phyloP scores from a whole-genome alignment of 176 grass and related monocot species.

The Zoysia pacifica region DNA sequence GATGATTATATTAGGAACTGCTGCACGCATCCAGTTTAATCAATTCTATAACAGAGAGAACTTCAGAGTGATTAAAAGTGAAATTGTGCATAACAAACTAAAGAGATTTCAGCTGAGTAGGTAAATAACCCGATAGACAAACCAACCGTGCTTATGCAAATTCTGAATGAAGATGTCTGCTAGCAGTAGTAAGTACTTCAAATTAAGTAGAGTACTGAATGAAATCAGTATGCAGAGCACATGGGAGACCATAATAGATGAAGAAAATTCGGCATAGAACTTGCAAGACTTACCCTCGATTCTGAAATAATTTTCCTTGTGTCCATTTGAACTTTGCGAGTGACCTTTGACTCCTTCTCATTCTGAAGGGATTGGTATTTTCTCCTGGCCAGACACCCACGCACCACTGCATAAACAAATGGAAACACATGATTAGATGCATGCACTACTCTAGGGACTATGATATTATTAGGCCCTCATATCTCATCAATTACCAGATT shows the following conservation, averaged over 20 bases:
- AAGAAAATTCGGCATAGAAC: slow-evolving; percentile 23
- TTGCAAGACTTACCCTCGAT: slow-evolving; percentile 42
- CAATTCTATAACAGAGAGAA: slow-evolving; percentile 2
- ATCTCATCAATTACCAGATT: slow-evolving; percentile 63
- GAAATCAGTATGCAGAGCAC: slow-evolving; percentile 8
- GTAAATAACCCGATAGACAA: not conserved
- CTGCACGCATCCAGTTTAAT: not conserved
- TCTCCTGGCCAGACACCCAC: slow-evolving; percentile 72
- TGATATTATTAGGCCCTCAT: slow-evolving; percentile 12
- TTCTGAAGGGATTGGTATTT: slow-evolving; percentile 57
- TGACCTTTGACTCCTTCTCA: slow-evolving; percentile 37
- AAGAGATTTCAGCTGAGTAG: slow-evolving; percentile 7
- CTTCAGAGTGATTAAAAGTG: slow-evolving; percentile 1
- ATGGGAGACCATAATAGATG: slow-evolving; percentile 7
- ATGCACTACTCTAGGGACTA: slow-evolving; percentile 28
- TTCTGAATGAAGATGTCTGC: not conserved
- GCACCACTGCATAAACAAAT: slow-evolving; percentile 60
- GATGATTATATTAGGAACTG: slow-evolving; percentile 28
- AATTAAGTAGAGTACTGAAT: slow-evolving; percentile 16
- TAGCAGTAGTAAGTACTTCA: not conserved
- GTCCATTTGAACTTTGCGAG: slow-evolving; percentile 34
- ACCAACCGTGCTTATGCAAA: slow-evolving; percentile 20
- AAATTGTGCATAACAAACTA: slow-evolving; percentile 14
- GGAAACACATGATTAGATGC: slow-evolving; percentile 34
- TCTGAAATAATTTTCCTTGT: slow-evolving; percentile 35